Conservation (phyloP, 345 rosid genomes). For the Mangifera indica region DNA sequence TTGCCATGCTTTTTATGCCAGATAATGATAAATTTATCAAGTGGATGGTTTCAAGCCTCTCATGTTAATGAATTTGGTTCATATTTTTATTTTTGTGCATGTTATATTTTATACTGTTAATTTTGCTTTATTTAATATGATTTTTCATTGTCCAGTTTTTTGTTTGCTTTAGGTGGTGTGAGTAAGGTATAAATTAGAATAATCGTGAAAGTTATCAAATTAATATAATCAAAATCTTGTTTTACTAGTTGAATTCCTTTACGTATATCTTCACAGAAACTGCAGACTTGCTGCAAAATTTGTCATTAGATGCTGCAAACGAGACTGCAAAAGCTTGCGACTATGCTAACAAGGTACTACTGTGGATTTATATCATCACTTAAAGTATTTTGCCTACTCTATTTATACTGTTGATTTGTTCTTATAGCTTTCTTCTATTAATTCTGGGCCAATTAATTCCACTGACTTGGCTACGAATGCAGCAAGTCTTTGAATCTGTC, state of each 20-base stretch:
- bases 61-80: background rate
- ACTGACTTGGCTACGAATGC: slow-evolving; percentile 13
- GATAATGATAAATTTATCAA: background rate
- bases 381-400: background rate
- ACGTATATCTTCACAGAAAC: slow-evolving; percentile 43
- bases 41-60: background rate
- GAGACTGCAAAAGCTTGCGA: slow-evolving; percentile 36
- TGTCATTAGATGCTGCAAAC: slow-evolving; percentile 53
- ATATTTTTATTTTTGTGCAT: background rate
- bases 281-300: slow-evolving; percentile 53
- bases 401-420: slow-evolving; percentile 9
- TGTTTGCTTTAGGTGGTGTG: background rate
- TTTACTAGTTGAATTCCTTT: slow-evolving; percentile 32
- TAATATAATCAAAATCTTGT: background rate
- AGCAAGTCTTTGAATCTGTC: slow-evolving; percentile 12
- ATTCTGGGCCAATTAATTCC: background rate
- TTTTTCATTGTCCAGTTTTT: slow-evolving; percentile 10
- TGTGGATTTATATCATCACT: background rate
- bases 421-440: slow-evolving; percentile 13
- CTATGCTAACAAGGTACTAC: slow-evolving; percentile 41
- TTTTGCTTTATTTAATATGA: background rate
- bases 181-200: background rate
- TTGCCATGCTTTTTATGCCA: background rate
- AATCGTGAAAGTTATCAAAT: background rate
- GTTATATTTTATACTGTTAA: background rate